Evolutionary conservation across 192 early-diverging fungal genomes (phyloP), one percentile per base, ranked within the genome.

Genomic region (Dissophora globulifera): DNA sequence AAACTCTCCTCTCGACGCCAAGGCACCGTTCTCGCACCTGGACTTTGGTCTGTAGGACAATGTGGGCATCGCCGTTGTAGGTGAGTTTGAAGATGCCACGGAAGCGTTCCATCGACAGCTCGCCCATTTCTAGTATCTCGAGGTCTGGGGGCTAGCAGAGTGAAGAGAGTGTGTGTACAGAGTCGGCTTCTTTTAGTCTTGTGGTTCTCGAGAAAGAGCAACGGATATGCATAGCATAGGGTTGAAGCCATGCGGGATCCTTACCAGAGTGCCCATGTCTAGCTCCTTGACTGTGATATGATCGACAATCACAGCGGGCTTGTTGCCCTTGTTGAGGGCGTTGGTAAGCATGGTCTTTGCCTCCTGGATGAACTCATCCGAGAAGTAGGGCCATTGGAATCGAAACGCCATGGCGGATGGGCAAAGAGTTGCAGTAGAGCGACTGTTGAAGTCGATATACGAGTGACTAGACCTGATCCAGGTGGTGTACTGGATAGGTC

Each of bases 101-200:
- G 80, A 98, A 98, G 49, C 92, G 87, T 69, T 98, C 96, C 46
- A 89, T 89, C n/a, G 91, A 89, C 17, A 99, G 85, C 58, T 99
- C 98, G 45, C 95, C 92, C 67, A 99, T 97, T 58, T 99, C 98
- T 11, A 99, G 80, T 70, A 99, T 96, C 62, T 99, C 98, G 31
- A 99, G 84, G 50, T 98, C 96, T 19, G 98, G 98, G 6, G 97
- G 91, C 86, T 94, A 79, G 2, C 19, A 30, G n/a, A n/a, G n/a
- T n/a, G n/a, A n/a, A n/a, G n/a, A n/a, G n/a, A n/a, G n/a, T n/a
- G n/a, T n/a, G n/a, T n/a, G n/a, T n/a, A n/a, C 29, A 33, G 33
- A 40, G 50, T 9, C 6, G 35, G 35, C 6, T 38, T 38, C 13
- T 38, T 38, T 38, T 38, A 9, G 6, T 38, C 13, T 38, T 38